phyloP scores from a whole-genome alignment of 179 eudicot species.

The Silene noctiflora region DNA sequence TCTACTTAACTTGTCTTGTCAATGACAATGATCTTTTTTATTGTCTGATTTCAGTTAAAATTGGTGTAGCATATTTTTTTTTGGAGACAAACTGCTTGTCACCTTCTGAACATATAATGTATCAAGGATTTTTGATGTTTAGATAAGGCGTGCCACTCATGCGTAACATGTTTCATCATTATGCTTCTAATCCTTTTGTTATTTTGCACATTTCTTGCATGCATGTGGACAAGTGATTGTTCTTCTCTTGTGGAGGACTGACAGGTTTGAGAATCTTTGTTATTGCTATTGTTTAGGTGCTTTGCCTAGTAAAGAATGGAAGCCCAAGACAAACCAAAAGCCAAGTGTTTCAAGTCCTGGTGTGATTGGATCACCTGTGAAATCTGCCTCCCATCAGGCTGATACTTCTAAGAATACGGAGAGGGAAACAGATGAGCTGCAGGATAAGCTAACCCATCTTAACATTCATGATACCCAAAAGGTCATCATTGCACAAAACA shows the following conservation, averaged over 20 bases:
- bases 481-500: slow-evolving; percentile 86
- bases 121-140: neutral
- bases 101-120: neutral
- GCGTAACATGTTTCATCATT: neutral
- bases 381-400: slow-evolving; percentile 42
- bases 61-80: neutral
- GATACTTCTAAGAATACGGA: slow-evolving; percentile 35
- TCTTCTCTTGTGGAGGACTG: neutral
- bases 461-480: slow-evolving; percentile 54
- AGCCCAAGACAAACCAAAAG: slow-evolving; percentile 71
- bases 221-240: neutral
- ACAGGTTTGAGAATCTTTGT: neutral
- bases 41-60: neutral
- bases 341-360: slow-evolving; percentile 47
- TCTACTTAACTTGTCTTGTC: too few species aligned
- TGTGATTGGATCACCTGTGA: slow-evolving; percentile 64
- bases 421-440: slow-evolving; percentile 43
- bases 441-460: slow-evolving; percentile 43
- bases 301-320: slow-evolving; percentile 82
- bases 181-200: neutral
- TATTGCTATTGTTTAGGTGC: slow-evolving; percentile 33
- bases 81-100: neutral
- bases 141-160: neutral
- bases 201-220: neutral
- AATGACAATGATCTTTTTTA: too few species aligned